Percentiles rank a stretch among this genome's conserved stretches.
Evolutionary conservation across 176 grass and related monocot genomes (phyloP).

Genomic region (Lolium multiflorum): DNA sequence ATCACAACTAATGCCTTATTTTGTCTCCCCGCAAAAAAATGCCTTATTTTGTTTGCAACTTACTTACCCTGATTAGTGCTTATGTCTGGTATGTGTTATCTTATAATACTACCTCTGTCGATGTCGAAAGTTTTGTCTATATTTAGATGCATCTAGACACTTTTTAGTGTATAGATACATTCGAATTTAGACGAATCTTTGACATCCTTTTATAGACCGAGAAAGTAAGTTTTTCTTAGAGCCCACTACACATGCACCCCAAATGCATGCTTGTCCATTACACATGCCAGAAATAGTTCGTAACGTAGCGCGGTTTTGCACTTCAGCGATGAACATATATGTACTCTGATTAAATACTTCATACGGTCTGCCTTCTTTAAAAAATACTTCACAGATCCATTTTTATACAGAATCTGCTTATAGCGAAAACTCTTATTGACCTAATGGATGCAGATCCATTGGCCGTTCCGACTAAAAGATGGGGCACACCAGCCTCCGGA

Average conservation of each 20-base stretch:
- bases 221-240: background rate
- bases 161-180: too few species aligned
- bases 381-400: too few species aligned
- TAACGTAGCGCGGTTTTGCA: background rate
- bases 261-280: background rate
- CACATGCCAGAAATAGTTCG: background rate
- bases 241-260: background rate
- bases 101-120: too few species aligned
- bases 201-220: too few species aligned
- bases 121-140: too few species aligned
- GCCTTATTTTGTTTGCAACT: background rate
- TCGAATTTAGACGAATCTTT: too few species aligned
- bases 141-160: too few species aligned
- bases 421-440: too few species aligned
- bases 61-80: background rate
- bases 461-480: slow-evolving; percentile 77
- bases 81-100: background rate
- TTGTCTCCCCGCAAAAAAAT: too few species aligned
- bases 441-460: slow-evolving; percentile 62
- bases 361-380: background rate
- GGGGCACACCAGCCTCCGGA: slow-evolving; percentile 62
- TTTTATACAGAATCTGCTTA: too few species aligned
- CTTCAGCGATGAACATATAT: background rate
- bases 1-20: background rate
- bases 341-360: background rate